These are phyloP conservation scores for Kwoniella dendrophila DNA, from an alignment of 768 basidiomycete species.

Conservation along the genomic window DNA sequence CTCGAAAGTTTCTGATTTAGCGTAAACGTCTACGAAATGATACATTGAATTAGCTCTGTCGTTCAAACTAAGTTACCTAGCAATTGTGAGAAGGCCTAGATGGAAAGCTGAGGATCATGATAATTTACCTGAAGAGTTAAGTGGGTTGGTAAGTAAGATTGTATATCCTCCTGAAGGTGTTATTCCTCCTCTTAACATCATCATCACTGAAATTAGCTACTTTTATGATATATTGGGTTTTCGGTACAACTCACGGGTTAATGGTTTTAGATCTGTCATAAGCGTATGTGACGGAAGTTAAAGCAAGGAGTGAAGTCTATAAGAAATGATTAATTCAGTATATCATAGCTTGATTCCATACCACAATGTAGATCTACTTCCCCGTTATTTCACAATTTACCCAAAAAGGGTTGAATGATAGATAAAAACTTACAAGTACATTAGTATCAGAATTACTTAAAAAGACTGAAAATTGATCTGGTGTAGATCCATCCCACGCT, in stretches of 20 bases:
- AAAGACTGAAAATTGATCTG: slow-evolving; percentile 50
- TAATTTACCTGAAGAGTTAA: slow-evolving; percentile 49
- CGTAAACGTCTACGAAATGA: slow-evolving; percentile 48
- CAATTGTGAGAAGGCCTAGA: not conserved
- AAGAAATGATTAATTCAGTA: not conserved
- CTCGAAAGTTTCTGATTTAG: slow-evolving; percentile 51
- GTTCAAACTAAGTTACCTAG: not conserved
- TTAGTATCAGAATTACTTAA: slow-evolving; percentile 34
- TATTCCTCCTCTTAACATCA: slow-evolving; percentile 12
- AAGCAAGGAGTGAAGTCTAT: slow-evolving; percentile 34
- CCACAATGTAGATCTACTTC: no score
- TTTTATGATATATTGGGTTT: not conserved
- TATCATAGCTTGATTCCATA: no score
- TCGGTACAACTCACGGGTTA: slow-evolving; percentile 41
- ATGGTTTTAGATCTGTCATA: slow-evolving; percentile 35
- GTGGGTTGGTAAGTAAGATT: slow-evolving; percentile 48
- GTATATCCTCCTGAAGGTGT: slow-evolving; percentile 39
- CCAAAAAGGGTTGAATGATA: not conserved
- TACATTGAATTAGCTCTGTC: not conserved
- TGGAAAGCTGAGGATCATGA: not conserved
- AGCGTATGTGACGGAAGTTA: slow-evolving; percentile 23
- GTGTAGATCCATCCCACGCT: slow-evolving; percentile 41
- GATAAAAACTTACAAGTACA: slow-evolving; percentile 38
- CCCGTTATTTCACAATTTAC: no score
- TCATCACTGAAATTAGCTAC: not conserved